phyloP scores from a whole-genome alignment of 495 filamentous ascomycete genomes.

The Penicillium atrosanguineum region DNA sequence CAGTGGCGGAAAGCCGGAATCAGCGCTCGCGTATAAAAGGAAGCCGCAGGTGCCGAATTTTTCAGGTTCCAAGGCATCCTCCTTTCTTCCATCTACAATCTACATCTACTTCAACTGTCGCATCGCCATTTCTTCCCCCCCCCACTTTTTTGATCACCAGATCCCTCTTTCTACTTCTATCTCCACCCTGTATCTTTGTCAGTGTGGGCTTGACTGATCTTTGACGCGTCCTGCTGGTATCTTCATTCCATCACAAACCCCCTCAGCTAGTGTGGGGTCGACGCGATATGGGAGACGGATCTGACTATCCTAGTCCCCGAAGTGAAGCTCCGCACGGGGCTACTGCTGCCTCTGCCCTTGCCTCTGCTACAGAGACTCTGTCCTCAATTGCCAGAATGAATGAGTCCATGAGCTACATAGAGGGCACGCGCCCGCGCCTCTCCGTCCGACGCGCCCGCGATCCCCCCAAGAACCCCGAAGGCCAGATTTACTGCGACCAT shows the following conservation, averaged over 20 bases:
- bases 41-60: conserved; percentile 10
- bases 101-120: background rate
- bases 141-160: conserved; percentile 13
- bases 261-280: conserved; percentile 38
- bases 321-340: conserved; percentile 47
- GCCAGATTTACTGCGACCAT: conserved; percentile 68
- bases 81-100: conserved; percentile 5
- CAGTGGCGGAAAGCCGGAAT: background rate
- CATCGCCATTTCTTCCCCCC: conserved; percentile 10
- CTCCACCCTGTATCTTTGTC: background rate
- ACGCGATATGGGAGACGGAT: conserved; percentile 48
- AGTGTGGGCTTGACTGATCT: conserved; percentile 11
- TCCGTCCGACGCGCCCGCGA: conserved; percentile 51
- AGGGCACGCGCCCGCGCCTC: conserved; percentile 43
- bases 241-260: conserved; percentile 22
- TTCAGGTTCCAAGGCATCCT: conserved; percentile 5
- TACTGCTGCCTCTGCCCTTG: conserved; percentile 37
- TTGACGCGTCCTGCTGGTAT: conserved; percentile 28
- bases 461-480: conserved; percentile 62
- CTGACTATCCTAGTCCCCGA: conserved; percentile 53
- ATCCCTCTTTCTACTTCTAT: background rate
- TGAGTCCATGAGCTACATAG: conserved; percentile 40
- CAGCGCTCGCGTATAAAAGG: conserved; percentile 6
- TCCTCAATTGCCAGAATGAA: conserved; percentile 41
- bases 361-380: conserved; percentile 37